Evolutionary conservation across 106 monocot species (phyloP), one percentile per base, ranked within the genome.

Genomic region (Dendrobium catenatum): DNA sequence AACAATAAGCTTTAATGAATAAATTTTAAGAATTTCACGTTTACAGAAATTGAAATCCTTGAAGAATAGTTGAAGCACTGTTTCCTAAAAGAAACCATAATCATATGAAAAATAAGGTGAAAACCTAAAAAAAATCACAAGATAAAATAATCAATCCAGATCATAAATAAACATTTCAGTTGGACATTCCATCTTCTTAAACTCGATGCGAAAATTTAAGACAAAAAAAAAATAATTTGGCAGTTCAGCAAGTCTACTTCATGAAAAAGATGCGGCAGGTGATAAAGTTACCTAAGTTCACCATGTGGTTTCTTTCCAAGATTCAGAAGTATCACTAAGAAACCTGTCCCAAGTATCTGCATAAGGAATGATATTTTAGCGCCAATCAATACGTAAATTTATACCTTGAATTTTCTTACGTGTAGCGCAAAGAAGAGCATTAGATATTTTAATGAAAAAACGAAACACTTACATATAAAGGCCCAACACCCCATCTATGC

Each of bases 261-360:
- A 16, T n/a, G 8, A 70, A 44, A 42, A 44, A n/a, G 58, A 49
- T 16, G 27, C 51, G 44, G 37, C 75, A 5, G 51, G 43, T 9
- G 9, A 49, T 15, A 18, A 55, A 19, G 70, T 46, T 13, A 94
- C 96, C 96, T 96, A 42, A 88, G 80, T 81, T 99, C 98, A 81
- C 98, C 98, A 33, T 88, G 87, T 81, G 90, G 95, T 81, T 88
- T 88, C 80, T 86, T 95, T 82, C 98, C 98, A 82, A 99, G 95
- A 89, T 99, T 99, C 29, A 91, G 16, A 88, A 99, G 87, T 77
- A 99, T 91, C 46, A 95, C 40, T 16, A 88, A 75, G 75, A 99
- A 99, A 19, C 98, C 95, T 3, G 98, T 99, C 68, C 61, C 89
- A 78, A 99, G 88, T 79, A 99, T 89, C 98, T 95, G 91, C 67